A percentile compares a stretch with the other conserved stretches of the same genome.
phyloP scores from a whole-genome alignment of 2,329 filamentous ascomycete genomes.

The Epichloe hybrida region DNA sequence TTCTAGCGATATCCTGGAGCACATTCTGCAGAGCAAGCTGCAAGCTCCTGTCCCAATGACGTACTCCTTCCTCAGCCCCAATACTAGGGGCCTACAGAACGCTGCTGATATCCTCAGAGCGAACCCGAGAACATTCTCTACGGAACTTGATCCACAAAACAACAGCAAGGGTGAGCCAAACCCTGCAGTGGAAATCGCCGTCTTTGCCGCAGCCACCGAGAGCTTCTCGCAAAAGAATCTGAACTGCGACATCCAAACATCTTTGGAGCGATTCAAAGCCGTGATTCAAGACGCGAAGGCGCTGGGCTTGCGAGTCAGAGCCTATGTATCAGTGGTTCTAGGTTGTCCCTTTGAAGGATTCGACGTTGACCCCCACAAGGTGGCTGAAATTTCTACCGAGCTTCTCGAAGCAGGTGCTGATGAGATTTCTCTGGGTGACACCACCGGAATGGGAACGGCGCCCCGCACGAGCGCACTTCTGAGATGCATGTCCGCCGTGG shows the following conservation, averaged over 20 bases:
- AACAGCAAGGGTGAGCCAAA: slow-evolving; percentile 25
- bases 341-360: slow-evolving; percentile 65
- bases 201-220: slow-evolving; percentile 75
- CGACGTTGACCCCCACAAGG: slow-evolving; percentile 48
- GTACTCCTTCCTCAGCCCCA: slow-evolving; percentile 73
- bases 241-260: slow-evolving; percentile 66
- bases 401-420: slow-evolving; percentile 79
- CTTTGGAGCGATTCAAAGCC: slow-evolving; percentile 53
- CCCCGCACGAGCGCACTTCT: slow-evolving; percentile 53
- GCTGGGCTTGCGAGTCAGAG: slow-evolving; percentile 54
- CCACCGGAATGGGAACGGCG: slow-evolving; percentile 81
- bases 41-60: slow-evolving; percentile 43
- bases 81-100: slow-evolving; percentile 56
- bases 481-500: slow-evolving; percentile 49
- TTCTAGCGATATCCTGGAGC: slow-evolving; percentile 59
- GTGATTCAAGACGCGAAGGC: slow-evolving; percentile 57
- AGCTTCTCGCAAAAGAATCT: slow-evolving; percentile 69
- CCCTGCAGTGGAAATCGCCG: slow-evolving; percentile 54
- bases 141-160: slow-evolving; percentile 31
- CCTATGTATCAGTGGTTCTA: slow-evolving; percentile 69
- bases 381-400: slow-evolving; percentile 52
- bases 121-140: slow-evolving; percentile 35
- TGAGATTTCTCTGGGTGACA: slow-evolving; percentile 82
- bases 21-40: slow-evolving; percentile 47
- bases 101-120: slow-evolving; percentile 40